Evolutionary conservation across 2,329 filamentous ascomycete species (phyloP), one percentile per base, ranked within the genome.

Genomic region (Lecanicillium sp.): DNA sequence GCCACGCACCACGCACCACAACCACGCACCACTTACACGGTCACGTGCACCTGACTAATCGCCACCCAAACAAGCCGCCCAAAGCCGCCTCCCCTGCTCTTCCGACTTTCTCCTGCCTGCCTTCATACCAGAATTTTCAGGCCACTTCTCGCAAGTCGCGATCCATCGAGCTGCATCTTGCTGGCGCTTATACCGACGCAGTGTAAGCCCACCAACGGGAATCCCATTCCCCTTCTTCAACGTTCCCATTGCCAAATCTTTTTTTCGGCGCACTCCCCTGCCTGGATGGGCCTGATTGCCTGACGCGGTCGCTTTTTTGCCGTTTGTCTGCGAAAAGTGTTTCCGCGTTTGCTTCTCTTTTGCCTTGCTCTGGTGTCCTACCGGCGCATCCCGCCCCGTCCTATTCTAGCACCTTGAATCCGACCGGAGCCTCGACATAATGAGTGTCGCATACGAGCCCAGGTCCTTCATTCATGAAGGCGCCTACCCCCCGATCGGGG

Each of bases 391-490:
- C 33, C 39, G 28, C 33, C 27, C 18, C n/a, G 15, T 31, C 29
- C n/a, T 13, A n/a, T 6, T n/a, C n/a, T 17, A 13, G 8, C n/a
- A 31, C 7, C 7, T 31, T 31, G 13, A 31, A 14, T 13, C 6
- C 17, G 15, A 17, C 28, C 28, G 19, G 14, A 14, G 12, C 5
- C 13, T 14, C 17, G 46, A 40, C 53, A 62, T 49, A 35, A 73
- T 74, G 69, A 69, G 64, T 46, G 68, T 75, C 49, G 69, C 68
- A 29, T 75, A 69, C 50, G 70, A 75, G 47, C 57, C 66, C 17
- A 59, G 70, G 42, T 63, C 57, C 47, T 70, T 73, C 44, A 61
- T 72, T 29, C 62, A 71, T 39, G 65, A 70, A 37, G 68, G 65
- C 39, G 53, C 59, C 15, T 74, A 74, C 42, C 62, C 69, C 8